A percentile compares a stretch with the other conserved stretches of the same genome.
Conservation (phyloP, 805 yeast genomes). For the Starmera amethionina region DNA sequence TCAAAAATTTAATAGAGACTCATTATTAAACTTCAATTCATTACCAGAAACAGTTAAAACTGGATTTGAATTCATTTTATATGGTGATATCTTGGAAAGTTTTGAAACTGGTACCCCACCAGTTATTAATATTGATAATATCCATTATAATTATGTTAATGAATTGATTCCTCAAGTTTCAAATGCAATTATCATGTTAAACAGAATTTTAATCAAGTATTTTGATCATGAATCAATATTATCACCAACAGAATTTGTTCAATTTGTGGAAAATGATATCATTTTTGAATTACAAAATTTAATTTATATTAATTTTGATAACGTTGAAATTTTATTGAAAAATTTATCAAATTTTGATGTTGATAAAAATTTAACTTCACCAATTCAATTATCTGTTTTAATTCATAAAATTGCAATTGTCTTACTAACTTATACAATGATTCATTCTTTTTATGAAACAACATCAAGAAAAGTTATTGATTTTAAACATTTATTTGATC, state of each 20-base stretch:
- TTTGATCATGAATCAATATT: not conserved
- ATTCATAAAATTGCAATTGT: not conserved
- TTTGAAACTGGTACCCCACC: not conserved
- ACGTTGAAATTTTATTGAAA: not conserved
- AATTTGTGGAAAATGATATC: not conserved
- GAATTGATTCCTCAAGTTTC: not conserved
- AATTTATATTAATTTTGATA: not conserved
- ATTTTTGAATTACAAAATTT: not conserved
- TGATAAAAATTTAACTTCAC: not conserved
- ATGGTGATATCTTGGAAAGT: not conserved
- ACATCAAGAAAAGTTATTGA: not conserved
- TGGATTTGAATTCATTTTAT: too few relatives aligned
- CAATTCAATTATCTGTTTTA: not conserved
- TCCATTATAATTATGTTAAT: not conserved
- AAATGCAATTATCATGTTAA: not conserved
- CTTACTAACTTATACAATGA: not conserved
- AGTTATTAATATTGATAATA: not conserved
- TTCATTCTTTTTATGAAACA: not conserved
- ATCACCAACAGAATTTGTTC: not conserved
- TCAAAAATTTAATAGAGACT: not conserved
- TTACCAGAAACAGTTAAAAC: too few relatives aligned
- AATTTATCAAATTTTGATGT: not conserved
- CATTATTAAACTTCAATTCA: not conserved
- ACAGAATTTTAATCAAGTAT: not conserved
- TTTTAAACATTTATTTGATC: not conserved